Evolutionary conservation across 495 filamentous ascomycete species (phyloP).

Genomic region (Podospora australis): DNA sequence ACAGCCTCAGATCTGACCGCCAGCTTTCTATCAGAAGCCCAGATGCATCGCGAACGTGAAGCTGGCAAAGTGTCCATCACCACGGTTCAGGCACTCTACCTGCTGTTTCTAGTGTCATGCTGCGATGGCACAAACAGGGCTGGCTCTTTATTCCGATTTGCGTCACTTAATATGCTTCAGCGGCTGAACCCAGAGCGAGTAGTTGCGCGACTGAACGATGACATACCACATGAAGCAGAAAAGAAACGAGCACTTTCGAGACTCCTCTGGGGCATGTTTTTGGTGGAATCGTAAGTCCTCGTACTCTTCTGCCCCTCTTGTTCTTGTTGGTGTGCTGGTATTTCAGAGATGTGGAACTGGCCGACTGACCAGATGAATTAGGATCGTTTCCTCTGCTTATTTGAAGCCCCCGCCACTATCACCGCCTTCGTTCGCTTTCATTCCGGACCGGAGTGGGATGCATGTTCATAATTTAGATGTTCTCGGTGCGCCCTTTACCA

Average conservation of each 20-base stretch:
- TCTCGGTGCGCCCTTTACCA: background rate
- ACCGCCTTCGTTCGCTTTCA: background rate
- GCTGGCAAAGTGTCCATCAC: conserved; percentile 3
- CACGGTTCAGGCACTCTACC: conserved; percentile 10
- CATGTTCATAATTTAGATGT: background rate
- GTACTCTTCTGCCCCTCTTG: background rate
- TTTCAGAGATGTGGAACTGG: too few relatives aligned
- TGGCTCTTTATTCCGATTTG: conserved; percentile 15
- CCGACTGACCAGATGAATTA: too few relatives aligned
- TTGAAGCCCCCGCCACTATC: background rate
- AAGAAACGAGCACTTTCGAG: conserved; percentile 9
- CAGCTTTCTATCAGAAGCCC: conserved; percentile 12
- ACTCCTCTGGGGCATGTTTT: conserved; percentile 12
- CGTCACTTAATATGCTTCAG: conserved; percentile 16
- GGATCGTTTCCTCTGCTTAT: background rate
- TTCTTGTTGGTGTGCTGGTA: background rate
- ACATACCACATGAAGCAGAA: background rate
- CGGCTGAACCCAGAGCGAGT: conserved; percentile 4
- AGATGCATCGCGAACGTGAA: conserved; percentile 11
- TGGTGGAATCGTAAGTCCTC: conserved; percentile 15
- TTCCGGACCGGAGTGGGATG: background rate
- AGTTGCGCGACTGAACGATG: conserved; percentile 2
- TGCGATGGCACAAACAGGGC: conserved; percentile 12
- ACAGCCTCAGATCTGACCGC: conserved; percentile 4
- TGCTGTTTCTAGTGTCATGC: conserved; percentile 8